Conservation (phyloP, 345 rosid genomes). For the Salix caprea region DNA sequence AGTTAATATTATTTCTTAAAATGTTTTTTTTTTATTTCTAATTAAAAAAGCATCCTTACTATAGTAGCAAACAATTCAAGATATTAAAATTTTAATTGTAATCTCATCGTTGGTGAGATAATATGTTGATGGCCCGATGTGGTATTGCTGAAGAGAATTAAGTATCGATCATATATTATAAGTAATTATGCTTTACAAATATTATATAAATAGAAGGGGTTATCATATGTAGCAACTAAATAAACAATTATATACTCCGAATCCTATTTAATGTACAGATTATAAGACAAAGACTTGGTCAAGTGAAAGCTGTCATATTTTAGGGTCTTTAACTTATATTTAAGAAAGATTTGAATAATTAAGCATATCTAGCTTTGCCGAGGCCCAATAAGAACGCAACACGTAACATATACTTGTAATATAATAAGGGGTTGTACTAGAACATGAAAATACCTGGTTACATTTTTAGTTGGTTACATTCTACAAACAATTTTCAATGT, state of each 20-base stretch:
- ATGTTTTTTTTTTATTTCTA: too few relatives aligned
- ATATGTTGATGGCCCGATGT: too few relatives aligned
- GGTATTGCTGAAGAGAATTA: too few relatives aligned
- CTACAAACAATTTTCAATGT: neutral
- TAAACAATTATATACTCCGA: neutral
- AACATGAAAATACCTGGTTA: neutral
- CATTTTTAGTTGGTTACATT: neutral
- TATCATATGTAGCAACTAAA: neutral
- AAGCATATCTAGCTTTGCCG: neutral
- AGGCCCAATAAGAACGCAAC: neutral
- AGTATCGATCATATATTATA: too few relatives aligned
- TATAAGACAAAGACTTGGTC: neutral
- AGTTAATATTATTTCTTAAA: too few relatives aligned
- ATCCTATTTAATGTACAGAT: neutral
- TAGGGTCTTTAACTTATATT: neutral
- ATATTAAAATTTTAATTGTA: too few relatives aligned
- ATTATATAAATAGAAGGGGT: neutral
- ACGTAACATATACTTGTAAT: neutral
- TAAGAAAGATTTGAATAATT: neutral
- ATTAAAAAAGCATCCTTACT: too few relatives aligned
- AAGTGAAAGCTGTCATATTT: neutral
- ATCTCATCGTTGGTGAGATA: too few relatives aligned
- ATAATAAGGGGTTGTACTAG: neutral
- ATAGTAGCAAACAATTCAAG: too few relatives aligned
- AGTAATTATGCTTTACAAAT: too few relatives aligned